Evolutionary conservation across 2,329 filamentous ascomycete species (phyloP), one percentile per base, ranked within the genome.

Genomic region (Chrysosporium keratinophilum): DNA sequence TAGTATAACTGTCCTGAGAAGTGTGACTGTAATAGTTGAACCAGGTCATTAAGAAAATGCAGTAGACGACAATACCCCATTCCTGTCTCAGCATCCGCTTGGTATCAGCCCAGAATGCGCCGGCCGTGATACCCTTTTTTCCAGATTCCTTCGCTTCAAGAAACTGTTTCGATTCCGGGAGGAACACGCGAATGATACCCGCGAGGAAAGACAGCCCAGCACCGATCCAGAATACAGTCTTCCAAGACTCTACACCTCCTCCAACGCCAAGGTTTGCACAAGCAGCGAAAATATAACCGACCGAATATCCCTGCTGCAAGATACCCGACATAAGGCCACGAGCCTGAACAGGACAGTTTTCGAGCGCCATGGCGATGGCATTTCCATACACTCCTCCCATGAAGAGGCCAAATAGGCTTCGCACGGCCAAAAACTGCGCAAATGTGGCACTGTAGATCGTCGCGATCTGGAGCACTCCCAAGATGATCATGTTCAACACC

Each of bases 221-320:
- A 12, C 84, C 88, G 67, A 95, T 95, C 89, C 89, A 95, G 74
- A 83, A 95, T 0, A 95, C 75, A 0, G 87, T 87, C 7, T 88
- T 78, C 89, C 89, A 95, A 49, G 78, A 82, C 63, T 95, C 84
- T 0, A 81, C 68, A 0, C 88, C 91, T 0, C 88, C 93, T 67
- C 86, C 74, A 48, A 76, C 74, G 3, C 75, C 61, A 11, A 62
- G 74, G 41, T 74, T 69, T 0, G 72, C 72, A 61, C 80, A 80
- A 5, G 78, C 77, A 0, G 77, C 80, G 0, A 83, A 73, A n/a
- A 83, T 69, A 61, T 83, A 83, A 1, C 80, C 80, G 63, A 83
- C 82, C 0, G 80, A 79, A 60, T 83, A 83, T 2, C 79, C 80
- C 66, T 83, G 80, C 64, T 83, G 80, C 12, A 83, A 69, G 69